Evolutionary conservation across 768 basidiomycete genomes (phyloP).

Genomic region (Amanita pallidorosea): DNA sequence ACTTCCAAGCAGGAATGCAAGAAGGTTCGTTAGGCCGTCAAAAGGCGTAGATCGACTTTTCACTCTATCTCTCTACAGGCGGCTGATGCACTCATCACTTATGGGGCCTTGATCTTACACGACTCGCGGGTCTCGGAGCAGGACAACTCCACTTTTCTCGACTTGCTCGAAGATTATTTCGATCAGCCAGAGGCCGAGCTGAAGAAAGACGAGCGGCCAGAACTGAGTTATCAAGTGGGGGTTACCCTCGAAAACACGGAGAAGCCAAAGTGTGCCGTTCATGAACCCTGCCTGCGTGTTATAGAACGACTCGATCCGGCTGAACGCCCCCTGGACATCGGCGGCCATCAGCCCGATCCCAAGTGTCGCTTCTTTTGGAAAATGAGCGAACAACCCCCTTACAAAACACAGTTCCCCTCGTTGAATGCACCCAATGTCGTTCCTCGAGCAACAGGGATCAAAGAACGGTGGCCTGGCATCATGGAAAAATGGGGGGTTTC

Average conservation of each 20-base stretch:
- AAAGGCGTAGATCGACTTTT: background rate
- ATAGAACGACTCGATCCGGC: slow-evolving; percentile 67
- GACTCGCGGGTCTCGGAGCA: slow-evolving; percentile 79
- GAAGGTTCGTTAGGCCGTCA: slow-evolving; percentile 30
- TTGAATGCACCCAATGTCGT: slow-evolving; percentile 78
- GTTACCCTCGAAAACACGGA: slow-evolving; percentile 97
- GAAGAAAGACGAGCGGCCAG: slow-evolving; percentile 71
- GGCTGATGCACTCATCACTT: slow-evolving; percentile 70
- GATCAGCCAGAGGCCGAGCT: slow-evolving; percentile 52
- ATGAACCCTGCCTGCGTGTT: slow-evolving; percentile 72
- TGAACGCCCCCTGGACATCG: slow-evolving; percentile 81
- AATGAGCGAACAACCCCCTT: slow-evolving; percentile 67
- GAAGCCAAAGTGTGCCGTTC: slow-evolving; percentile 76
- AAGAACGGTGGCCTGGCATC: slow-evolving; percentile 51
- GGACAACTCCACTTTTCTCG: slow-evolving; percentile 76
- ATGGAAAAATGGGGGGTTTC: slow-evolving; percentile 83
- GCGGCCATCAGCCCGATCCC: slow-evolving; percentile 75
- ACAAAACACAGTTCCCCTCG: slow-evolving; percentile 65
- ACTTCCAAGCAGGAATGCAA: slow-evolving; percentile 52
- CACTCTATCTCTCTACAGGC: slow-evolving; percentile 32
- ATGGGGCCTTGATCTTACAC: slow-evolving; percentile 78
- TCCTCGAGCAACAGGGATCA: slow-evolving; percentile 50
- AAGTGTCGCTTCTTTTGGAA: slow-evolving; percentile 94
- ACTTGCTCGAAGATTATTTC: slow-evolving; percentile 93
- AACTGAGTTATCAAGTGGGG: slow-evolving; percentile 85